Conservation (phyloP, 768 basidiomycete genomes). For the Naganishia randhawae region DNA sequence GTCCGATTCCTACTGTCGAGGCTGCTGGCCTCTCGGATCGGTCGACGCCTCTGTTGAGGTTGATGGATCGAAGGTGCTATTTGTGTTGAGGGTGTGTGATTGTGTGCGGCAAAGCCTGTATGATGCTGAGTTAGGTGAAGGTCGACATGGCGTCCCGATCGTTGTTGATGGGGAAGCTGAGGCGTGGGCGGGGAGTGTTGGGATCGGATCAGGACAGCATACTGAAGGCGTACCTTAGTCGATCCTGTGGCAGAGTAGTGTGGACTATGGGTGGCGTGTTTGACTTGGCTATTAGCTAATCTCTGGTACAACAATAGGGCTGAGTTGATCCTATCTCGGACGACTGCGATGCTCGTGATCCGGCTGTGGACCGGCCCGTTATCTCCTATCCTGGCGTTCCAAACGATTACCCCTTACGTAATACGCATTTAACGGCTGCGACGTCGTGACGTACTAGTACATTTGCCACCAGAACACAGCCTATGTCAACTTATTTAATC, state of each 20-base stretch:
- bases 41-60: neutral
- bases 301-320: neutral
- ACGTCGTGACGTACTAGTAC: too few relatives aligned
- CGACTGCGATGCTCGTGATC: neutral
- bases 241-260: neutral
- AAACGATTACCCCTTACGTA: neutral
- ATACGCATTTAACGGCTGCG: neutral
- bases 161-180: neutral
- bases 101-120: slow-evolving; percentile 10
- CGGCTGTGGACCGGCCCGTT: neutral
- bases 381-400: neutral
- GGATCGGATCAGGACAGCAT: neutral
- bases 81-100: neutral
- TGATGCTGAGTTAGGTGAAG: neutral
- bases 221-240: neutral
- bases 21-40: neutral
- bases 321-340: neutral
- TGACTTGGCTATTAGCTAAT: too few relatives aligned
- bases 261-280: neutral
- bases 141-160: slow-evolving; percentile 7
- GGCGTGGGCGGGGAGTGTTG: neutral
- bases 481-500: too few relatives aligned
- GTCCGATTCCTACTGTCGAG: neutral
- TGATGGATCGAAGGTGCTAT: neutral
- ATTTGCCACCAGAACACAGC: too few relatives aligned